These are phyloP conservation scores for Curvularia lunata DNA, from an alignment of 2,329 filamentous ascomycete genomes.

Conservation along the genomic window DNA sequence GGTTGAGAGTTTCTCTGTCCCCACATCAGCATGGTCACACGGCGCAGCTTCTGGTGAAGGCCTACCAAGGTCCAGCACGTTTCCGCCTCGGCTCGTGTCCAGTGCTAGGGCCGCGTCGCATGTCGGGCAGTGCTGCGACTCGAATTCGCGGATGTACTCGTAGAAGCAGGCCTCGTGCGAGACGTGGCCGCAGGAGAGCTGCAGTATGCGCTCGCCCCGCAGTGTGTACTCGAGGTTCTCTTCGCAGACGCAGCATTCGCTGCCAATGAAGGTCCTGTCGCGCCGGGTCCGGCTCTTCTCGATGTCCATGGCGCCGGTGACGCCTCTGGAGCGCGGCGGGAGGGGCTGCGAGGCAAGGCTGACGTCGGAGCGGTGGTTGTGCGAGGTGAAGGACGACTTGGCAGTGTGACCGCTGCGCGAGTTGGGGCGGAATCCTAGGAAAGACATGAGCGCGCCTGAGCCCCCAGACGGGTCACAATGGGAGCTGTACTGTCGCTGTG, in stretches of 20 bases:
- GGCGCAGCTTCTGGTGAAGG: constrained; percentile 31
- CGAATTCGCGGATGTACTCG: constrained; percentile 94
- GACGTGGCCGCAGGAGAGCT: constrained; percentile 96
- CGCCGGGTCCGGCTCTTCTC: constrained; percentile 80
- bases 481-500: constrained; percentile 41
- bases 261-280: constrained; percentile 94
- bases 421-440: constrained; percentile 48
- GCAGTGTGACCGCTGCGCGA: constrained; percentile 43
- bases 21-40: constrained; percentile 24
- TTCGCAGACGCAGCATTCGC: constrained; percentile 94
- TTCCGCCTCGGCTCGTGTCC: constrained; percentile 90
- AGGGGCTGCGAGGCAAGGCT: constrained; percentile 33
- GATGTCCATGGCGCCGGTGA: constrained; percentile 72
- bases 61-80: constrained; percentile 81
- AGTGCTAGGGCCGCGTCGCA: constrained; percentile 91
- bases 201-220: constrained; percentile 89
- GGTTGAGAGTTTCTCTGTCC: constrained; percentile 89
- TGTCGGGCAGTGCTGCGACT: constrained; percentile 91
- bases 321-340: constrained; percentile 51
- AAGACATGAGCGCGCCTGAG: constrained; percentile 50
- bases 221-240: constrained; percentile 95
- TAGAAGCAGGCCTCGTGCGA: constrained; percentile 99
- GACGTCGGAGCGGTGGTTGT: constrained; percentile 32
- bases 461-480: constrained; percentile 43
- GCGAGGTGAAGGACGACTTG: constrained; percentile 29